phyloP scores from a whole-genome alignment of 305 asterid genomes.

The Rubia tinctorum region DNA sequence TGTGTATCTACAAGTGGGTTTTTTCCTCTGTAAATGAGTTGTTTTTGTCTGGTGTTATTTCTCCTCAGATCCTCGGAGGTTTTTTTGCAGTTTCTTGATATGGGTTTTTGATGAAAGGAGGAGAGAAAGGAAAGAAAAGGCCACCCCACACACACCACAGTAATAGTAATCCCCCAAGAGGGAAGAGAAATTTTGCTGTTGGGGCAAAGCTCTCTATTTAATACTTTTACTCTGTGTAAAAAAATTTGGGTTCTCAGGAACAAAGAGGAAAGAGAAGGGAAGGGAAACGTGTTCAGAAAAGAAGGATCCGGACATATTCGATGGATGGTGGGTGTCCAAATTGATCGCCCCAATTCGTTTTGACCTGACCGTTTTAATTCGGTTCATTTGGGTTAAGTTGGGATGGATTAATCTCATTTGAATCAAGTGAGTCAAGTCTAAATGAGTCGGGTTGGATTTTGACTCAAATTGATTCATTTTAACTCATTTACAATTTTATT shows the following conservation, averaged over 20 bases:
- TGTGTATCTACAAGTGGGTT: slow-evolving; percentile 18
- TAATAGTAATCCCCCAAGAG: slow-evolving; percentile 20
- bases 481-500: too few relatives aligned
- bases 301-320: slow-evolving; percentile 20
- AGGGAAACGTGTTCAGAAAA: slow-evolving; percentile 19
- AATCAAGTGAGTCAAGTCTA: too few relatives aligned
- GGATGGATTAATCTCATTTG: too few relatives aligned
- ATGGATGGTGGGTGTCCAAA: background rate
- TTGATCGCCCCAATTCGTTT: too few relatives aligned
- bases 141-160: slow-evolving; percentile 11
- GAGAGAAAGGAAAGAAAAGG: background rate
- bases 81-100: slow-evolving; percentile 9
- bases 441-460: too few relatives aligned
- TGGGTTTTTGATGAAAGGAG: slow-evolving; percentile 17
- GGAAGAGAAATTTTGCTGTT: slow-evolving; percentile 7
- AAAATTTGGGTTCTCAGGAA: slow-evolving; percentile 1
- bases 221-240: background rate
- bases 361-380: too few relatives aligned
- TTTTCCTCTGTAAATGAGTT: slow-evolving; percentile 13
- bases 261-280: background rate
- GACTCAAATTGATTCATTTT: too few relatives aligned
- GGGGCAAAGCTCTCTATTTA: slow-evolving; percentile 17
- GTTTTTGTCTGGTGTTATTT: background rate
- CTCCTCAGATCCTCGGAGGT: slow-evolving; percentile 20
- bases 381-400: too few relatives aligned